phyloP scores from a whole-genome alignment of 108 stramenopile genomes.

The Conticribra weissflogii region DNA sequence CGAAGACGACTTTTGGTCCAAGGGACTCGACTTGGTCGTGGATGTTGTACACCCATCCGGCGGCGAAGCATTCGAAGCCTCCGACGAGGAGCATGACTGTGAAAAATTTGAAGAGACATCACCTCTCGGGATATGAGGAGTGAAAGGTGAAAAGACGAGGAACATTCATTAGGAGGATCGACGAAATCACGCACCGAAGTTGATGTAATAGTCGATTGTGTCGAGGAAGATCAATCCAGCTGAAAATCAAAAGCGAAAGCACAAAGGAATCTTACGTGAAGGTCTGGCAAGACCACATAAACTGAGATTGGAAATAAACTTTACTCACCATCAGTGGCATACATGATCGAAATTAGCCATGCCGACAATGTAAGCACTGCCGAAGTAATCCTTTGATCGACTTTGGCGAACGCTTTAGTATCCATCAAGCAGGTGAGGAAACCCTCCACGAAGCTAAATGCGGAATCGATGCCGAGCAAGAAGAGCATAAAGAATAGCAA shows the following conservation, averaged over 20 bases:
- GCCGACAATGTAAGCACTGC: constrained; percentile 28
- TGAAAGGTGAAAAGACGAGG: neutral
- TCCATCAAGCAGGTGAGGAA: constrained; percentile 40
- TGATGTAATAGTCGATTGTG: constrained; percentile 64
- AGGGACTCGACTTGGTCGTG: constrained; percentile 38
- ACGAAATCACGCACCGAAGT: neutral
- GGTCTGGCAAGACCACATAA: too few relatives aligned
- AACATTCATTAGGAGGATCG: neutral
- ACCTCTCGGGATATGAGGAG: neutral
- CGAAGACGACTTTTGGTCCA: constrained; percentile 42
- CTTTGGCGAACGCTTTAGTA: constrained; percentile 11
- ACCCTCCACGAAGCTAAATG: constrained; percentile 64
- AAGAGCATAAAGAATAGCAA: constrained; percentile 65
- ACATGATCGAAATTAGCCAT: constrained; percentile 48
- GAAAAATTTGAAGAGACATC: too few relatives aligned
- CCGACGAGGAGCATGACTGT: constrained; percentile 69
- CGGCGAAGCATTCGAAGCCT: constrained; percentile 58
- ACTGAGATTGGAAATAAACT: constrained; percentile 23
- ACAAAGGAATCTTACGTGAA: too few relatives aligned
- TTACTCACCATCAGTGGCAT: constrained; percentile 64
- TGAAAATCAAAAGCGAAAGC: neutral
- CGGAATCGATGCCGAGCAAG: constrained; percentile 71
- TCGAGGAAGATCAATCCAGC: constrained; percentile 47
- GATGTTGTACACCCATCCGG: constrained; percentile 66
- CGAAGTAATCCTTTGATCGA: constrained; percentile 31